A percentile compares a stretch with the other conserved stretches of the same genome.
Evolutionary conservation across 2,329 filamentous ascomycete species (phyloP).

Genomic region (Xylariaceae sp.): DNA sequence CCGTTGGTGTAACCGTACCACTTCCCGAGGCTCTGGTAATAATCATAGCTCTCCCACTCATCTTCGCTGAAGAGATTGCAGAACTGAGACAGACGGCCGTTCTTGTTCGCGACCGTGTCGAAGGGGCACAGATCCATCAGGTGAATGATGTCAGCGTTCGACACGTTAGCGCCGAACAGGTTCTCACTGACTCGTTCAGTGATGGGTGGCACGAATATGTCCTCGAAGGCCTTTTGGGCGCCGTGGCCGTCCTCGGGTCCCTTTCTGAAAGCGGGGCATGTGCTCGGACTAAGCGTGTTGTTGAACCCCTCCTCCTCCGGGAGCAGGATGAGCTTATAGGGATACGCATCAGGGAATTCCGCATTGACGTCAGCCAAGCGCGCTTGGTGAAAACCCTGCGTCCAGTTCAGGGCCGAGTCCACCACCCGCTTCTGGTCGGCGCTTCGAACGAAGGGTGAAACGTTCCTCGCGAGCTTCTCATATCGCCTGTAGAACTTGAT

Average conservation of each 20-base stretch:
- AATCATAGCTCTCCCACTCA: slow-evolving; percentile 78
- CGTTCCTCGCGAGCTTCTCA: slow-evolving; percentile 49
- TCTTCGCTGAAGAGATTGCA: slow-evolving; percentile 66
- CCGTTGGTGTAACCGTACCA: slow-evolving; percentile 78
- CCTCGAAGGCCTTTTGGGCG: slow-evolving; percentile 54
- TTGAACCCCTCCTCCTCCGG: slow-evolving; percentile 63
- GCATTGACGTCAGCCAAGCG: slow-evolving; percentile 38
- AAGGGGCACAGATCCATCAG: slow-evolving; percentile 91
- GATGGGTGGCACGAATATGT: slow-evolving; percentile 62
- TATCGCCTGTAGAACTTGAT: slow-evolving; percentile 73
- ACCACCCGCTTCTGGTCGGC: slow-evolving; percentile 67
- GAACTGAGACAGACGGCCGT: slow-evolving; percentile 60
- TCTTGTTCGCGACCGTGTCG: slow-evolving; percentile 62
- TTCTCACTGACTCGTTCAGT: slow-evolving; percentile 62
- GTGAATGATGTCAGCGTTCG: slow-evolving; percentile 55
- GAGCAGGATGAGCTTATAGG: slow-evolving; percentile 59
- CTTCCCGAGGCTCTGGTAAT: slow-evolving; percentile 73
- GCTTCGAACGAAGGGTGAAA: slow-evolving; percentile 65
- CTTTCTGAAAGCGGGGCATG: slow-evolving; percentile 65
- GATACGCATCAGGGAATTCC: slow-evolving; percentile 41
- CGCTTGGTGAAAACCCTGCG: slow-evolving; percentile 63
- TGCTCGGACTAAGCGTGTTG: slow-evolving; percentile 74
- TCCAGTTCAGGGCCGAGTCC: slow-evolving; percentile 69
- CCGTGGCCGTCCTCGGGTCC: slow-evolving; percentile 46
- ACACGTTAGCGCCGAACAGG: slow-evolving; percentile 63